phyloP scores from a whole-genome alignment of 495 filamentous ascomycete species.

The Lindgomyces ingoldianus region DNA sequence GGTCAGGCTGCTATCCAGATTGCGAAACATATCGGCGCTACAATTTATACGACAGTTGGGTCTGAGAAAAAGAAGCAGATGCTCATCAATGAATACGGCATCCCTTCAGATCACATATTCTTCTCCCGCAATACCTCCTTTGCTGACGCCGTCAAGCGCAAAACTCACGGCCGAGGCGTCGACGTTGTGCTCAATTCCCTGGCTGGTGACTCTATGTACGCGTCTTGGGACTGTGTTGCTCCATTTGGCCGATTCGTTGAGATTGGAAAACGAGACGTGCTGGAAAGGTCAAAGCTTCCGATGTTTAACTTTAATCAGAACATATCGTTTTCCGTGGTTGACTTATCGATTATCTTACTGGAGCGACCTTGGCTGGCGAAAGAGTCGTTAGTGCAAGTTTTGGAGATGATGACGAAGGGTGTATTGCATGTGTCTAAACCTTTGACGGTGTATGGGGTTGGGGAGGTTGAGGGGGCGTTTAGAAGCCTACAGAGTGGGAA shows the following conservation, averaged over 20 bases:
- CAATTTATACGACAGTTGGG: conserved; percentile 42
- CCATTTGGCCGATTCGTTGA: conserved; percentile 62
- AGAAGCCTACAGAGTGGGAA: conserved; percentile 54
- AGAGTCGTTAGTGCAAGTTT: neutral
- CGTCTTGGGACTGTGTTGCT: conserved; percentile 55
- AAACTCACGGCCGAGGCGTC: conserved; percentile 58
- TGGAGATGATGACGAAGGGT: neutral
- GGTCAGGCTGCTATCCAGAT: conserved; percentile 50
- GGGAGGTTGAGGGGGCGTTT: conserved; percentile 53
- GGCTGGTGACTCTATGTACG: conserved; percentile 45
- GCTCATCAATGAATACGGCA: conserved; percentile 17
- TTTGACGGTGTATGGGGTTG: conserved; percentile 45
- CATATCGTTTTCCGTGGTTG: conserved; percentile 10
- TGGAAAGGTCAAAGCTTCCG: conserved; percentile 37
- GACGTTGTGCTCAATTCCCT: conserved; percentile 67
- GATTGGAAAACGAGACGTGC: conserved; percentile 58
- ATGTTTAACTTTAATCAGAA: conserved; percentile 31
- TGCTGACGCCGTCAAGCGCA: conserved; percentile 49
- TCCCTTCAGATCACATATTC: conserved; percentile 29
- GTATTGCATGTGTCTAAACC: neutral
- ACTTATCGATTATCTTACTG: too few species aligned
- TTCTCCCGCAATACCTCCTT: conserved; percentile 38
- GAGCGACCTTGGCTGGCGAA: neutral
- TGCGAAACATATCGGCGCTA: conserved; percentile 42
- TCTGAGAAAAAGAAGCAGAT: conserved; percentile 23